Evolutionary conservation across 2,329 filamentous ascomycete genomes (phyloP).

Genomic region (Sporothrix mexicana): DNA sequence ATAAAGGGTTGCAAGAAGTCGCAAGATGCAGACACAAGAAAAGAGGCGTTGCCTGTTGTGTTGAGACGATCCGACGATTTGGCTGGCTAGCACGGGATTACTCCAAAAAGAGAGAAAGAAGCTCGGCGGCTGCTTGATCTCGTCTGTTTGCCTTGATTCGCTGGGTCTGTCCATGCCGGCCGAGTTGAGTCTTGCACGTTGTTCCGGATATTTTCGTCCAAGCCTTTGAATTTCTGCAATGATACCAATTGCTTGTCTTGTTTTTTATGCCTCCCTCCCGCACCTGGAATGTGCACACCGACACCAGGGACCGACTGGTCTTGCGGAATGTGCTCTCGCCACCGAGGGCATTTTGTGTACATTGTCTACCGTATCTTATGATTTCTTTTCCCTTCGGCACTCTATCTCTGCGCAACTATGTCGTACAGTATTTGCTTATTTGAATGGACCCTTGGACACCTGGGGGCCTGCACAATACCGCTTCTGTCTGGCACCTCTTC

Average conservation of each 20-base stretch:
- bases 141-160: constrained; percentile 18
- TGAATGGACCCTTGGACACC: too few species aligned
- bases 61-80: not conserved
- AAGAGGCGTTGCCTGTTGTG: not conserved
- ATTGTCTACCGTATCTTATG: not conserved
- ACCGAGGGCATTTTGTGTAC: not conserved
- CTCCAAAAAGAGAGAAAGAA: not conserved
- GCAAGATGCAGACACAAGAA: not conserved
- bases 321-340: constrained; percentile 1
- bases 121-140: not conserved
- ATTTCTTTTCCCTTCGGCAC: not conserved
- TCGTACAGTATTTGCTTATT: too few species aligned
- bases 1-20: not conserved
- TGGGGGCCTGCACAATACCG: not conserved
- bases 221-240: not conserved
- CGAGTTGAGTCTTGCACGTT: constrained; percentile 6
- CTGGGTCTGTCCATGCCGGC: constrained; percentile 1
- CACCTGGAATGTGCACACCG: not conserved
- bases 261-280: not conserved
- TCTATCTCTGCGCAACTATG: not conserved
- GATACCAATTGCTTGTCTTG: not conserved
- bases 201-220: constrained; percentile 1
- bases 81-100: not conserved
- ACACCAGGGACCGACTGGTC: constrained; percentile 7
- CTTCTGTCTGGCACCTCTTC: not conserved